A percentile compares a stretch with the other conserved stretches of the same genome.
Evolutionary conservation across 768 basidiomycete species (phyloP).

Genomic region (Xerocomus potaroensis): DNA sequence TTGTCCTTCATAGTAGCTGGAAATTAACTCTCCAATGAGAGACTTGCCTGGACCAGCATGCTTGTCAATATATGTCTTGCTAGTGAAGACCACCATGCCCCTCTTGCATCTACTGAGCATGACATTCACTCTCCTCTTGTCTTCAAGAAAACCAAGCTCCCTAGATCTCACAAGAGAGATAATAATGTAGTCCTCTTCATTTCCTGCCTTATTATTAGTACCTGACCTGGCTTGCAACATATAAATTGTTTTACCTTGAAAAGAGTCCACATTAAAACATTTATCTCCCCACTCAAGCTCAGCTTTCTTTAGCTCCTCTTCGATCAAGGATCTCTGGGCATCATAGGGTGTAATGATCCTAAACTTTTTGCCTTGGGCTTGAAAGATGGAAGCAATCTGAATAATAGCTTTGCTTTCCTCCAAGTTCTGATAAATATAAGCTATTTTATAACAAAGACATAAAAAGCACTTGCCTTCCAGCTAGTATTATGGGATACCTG

Average conservation of each 20-base stretch:
- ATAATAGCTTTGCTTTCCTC: constrained; percentile 55
- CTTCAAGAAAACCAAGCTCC: constrained; percentile 63
- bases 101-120: constrained; percentile 80
- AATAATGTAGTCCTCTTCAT: constrained; percentile 77
- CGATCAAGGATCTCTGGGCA: constrained; percentile 59
- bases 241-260: constrained; percentile 55
- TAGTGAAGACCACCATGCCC: constrained; percentile 74
- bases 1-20: constrained; percentile 25
- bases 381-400: constrained; percentile 52
- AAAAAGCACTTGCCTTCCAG: constrained; percentile 31
- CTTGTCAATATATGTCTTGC: constrained; percentile 53
- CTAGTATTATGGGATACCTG: constrained; percentile 37
- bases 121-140: constrained; percentile 73
- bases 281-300: constrained; percentile 61
- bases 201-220: constrained; percentile 44
- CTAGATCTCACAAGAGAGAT: constrained; percentile 65
- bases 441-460: background rate
- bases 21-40: constrained; percentile 39
- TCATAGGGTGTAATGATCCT: constrained; percentile 82
- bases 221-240: background rate
- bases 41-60: constrained; percentile 46
- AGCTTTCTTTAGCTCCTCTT: constrained; percentile 46
- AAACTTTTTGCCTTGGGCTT: constrained; percentile 45
- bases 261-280: constrained; percentile 75
- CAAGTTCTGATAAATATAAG: constrained; percentile 45